Evolutionary conservation across 139 green algal genomes (phyloP).

Genomic region (Chlamydomonas schloesseri): DNA sequence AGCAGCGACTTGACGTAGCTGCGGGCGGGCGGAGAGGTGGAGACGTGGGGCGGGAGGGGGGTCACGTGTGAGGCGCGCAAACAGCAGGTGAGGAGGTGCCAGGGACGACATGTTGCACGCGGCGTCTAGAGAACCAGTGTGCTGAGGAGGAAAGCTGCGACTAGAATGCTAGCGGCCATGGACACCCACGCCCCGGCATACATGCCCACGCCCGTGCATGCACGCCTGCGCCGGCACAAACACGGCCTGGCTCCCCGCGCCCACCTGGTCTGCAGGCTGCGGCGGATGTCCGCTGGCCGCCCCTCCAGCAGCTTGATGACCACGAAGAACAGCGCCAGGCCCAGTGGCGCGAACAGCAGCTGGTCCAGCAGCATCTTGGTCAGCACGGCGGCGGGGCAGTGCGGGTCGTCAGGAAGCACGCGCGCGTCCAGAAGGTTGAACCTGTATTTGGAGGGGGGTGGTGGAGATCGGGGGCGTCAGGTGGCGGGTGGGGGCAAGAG

Average conservation of each 20-base stretch:
- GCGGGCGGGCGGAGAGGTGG: not conserved
- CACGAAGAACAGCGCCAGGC: constrained; percentile 62
- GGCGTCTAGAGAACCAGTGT: too few species aligned
- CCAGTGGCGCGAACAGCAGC: constrained; percentile 59
- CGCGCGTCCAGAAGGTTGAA: constrained; percentile 20
- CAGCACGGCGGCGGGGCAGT: constrained; percentile 29
- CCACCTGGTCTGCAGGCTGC: constrained; percentile 3
- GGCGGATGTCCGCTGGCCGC: not conserved
- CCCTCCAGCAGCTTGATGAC: constrained; percentile 58
- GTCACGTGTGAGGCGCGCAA: not conserved
- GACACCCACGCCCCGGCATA: too few species aligned
- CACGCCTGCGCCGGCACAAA: too few species aligned
- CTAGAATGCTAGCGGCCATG: too few species aligned
- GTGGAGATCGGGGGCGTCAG: not conserved
- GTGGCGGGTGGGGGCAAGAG: not conserved
- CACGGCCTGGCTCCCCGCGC: not conserved
- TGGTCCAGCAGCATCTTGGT: constrained; percentile 65
- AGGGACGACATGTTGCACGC: too few species aligned
- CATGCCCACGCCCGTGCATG: not conserved
- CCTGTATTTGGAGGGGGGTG: constrained; percentile 5
- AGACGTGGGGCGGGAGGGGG: not conserved
- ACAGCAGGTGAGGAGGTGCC: not conserved
- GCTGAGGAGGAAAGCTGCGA: too few species aligned
- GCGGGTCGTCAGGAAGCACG: constrained; percentile 34
- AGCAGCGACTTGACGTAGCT: constrained; percentile 57